Conservation (phyloP, 176 grass and related monocot genomes). For the Aechmea fasciata region DNA sequence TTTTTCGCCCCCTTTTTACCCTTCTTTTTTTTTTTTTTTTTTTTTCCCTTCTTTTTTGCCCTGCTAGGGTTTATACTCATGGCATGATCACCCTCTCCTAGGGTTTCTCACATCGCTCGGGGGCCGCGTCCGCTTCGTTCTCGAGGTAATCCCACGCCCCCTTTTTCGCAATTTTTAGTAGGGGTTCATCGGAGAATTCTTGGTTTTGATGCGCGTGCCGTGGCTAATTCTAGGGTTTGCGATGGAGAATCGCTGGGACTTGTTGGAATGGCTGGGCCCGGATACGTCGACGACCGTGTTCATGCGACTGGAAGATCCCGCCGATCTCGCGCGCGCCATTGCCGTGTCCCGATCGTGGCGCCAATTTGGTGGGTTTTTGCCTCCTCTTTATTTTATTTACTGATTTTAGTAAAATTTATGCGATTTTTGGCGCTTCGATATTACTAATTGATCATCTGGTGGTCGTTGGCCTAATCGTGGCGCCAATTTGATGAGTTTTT, state of each 20-base stretch:
- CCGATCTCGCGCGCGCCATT: conserved; percentile 49
- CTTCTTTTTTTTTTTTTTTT: neutral
- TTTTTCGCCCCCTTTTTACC: neutral
- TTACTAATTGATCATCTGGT: neutral
- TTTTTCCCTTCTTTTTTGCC: too few relatives aligned
- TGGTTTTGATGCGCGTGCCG: neutral
- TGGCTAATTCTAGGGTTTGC: neutral
- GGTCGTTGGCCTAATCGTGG: conserved; percentile 45
- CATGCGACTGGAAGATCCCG: conserved; percentile 34
- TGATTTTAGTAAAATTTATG: neutral
- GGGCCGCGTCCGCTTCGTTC: too few relatives aligned
- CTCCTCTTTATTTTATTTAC: neutral
- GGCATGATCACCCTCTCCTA: too few relatives aligned
- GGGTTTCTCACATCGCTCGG: too few relatives aligned
- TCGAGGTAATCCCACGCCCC: too few relatives aligned
- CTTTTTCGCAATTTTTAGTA: neutral
- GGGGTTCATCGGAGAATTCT: neutral
- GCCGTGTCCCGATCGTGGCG: conserved; percentile 73
- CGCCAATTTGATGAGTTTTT: conserved; percentile 40
- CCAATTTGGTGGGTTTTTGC: conserved; percentile 39
- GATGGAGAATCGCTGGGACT: conserved; percentile 16
- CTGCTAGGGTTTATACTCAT: too few relatives aligned
- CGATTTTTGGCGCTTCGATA: neutral
- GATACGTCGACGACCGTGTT: conserved; percentile 52
- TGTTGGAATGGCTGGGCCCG: conserved; percentile 47